Evolutionary conservation across 768 basidiomycete species (phyloP).

Genomic region (Calocera viscosa): DNA sequence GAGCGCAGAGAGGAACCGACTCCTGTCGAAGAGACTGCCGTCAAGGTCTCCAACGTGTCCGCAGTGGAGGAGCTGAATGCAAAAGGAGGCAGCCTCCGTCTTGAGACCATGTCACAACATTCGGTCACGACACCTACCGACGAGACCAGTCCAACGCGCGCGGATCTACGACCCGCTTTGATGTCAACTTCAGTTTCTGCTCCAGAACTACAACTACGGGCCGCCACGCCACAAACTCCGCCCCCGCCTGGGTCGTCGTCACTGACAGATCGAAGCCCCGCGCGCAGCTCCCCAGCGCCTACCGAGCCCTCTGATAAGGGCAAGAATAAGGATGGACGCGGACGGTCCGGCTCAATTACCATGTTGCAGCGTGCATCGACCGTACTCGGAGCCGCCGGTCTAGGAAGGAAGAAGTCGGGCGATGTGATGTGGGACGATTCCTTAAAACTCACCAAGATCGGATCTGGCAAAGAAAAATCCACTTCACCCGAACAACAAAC

Average conservation of each 20-base stretch:
- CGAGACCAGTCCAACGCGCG: not conserved
- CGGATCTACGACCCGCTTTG: not conserved
- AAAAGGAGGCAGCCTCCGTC: constrained; percentile 12
- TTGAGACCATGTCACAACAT: not conserved
- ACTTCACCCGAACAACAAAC: not conserved
- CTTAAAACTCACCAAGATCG: constrained; percentile 12
- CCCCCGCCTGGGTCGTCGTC: constrained; percentile 42
- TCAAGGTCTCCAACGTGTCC: constrained; percentile 17
- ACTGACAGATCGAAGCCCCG: constrained; percentile 36
- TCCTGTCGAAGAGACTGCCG: constrained; percentile 15
- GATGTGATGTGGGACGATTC: constrained; percentile 43
- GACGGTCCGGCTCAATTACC: constrained; percentile 77
- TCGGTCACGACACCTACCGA: not conserved
- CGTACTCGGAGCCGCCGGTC: constrained; percentile 59
- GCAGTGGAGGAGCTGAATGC: constrained; percentile 19
- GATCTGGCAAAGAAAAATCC: not conserved
- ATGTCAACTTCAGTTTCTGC: not conserved
- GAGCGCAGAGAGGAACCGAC: constrained; percentile 41
- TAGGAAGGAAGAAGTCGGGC: constrained; percentile 63
- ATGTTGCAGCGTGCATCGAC: constrained; percentile 95
- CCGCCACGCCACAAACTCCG: constrained; percentile 22
- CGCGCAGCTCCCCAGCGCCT: constrained; percentile 52
- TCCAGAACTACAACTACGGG: not conserved
- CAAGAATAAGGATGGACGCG: constrained; percentile 17
- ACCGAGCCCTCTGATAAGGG: constrained; percentile 43